Percentiles rank a stretch among this genome's conserved stretches.
Evolutionary conservation across 1,284 basidiomycete genomes (phyloP).

Genomic region (Sanghuangporus weigelae): DNA sequence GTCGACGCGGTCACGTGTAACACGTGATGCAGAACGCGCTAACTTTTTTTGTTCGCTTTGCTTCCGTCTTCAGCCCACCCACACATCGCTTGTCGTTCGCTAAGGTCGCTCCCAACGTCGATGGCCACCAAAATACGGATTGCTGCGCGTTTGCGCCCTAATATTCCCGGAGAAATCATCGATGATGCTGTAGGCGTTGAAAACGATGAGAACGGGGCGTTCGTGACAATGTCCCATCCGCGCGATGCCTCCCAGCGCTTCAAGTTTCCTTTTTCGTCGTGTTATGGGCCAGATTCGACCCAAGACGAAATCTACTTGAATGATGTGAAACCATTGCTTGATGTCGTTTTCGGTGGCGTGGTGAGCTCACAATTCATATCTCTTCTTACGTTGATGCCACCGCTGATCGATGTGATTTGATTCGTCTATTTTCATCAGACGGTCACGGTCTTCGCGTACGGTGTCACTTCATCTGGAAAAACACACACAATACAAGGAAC

Average conservation of each 20-base stretch:
- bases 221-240: slow-evolving; percentile 60
- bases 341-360: slow-evolving; percentile 62
- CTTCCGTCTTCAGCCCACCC: neutral
- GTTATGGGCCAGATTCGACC: slow-evolving; percentile 57
- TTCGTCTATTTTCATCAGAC: slow-evolving; percentile 38
- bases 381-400: neutral
- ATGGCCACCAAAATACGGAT: slow-evolving; percentile 24
- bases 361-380: slow-evolving; percentile 30
- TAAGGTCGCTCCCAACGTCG: neutral
- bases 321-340: slow-evolving; percentile 66
- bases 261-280: slow-evolving; percentile 71
- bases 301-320: slow-evolving; percentile 68
- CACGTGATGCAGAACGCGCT: neutral
- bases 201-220: slow-evolving; percentile 33
- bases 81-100: neutral
- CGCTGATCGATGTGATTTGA: neutral
- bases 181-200: slow-evolving; percentile 58
- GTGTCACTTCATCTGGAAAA: slow-evolving; percentile 78
- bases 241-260: slow-evolving; percentile 59
- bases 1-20: neutral
- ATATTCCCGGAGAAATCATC: slow-evolving; percentile 51
- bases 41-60: neutral
- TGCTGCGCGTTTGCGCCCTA: slow-evolving; percentile 44
- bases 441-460: slow-evolving; percentile 77
- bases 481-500: slow-evolving; percentile 85